These are phyloP conservation scores for Trebouxiophyceae sp. DNA, from an alignment of 163 green algal species.

Conservation along the genomic window DNA sequence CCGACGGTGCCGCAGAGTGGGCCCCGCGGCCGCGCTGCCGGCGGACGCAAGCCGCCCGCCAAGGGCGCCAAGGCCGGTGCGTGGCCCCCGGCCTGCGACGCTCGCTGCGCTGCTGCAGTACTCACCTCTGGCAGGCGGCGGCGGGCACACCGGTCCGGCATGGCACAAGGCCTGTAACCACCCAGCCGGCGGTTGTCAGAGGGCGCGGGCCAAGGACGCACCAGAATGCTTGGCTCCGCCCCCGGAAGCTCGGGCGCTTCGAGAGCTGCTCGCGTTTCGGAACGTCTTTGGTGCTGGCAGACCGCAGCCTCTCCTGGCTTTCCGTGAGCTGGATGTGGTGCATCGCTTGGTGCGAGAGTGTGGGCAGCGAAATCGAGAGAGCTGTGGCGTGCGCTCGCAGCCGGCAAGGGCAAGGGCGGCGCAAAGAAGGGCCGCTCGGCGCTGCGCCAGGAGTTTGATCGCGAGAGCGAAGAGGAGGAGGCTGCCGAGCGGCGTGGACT, in stretches of 20 bases:
- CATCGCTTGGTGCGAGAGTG: neutral
- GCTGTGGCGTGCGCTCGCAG: too few relatives aligned
- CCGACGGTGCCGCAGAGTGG: neutral
- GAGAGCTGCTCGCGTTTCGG: too few relatives aligned
- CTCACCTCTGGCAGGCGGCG: too few relatives aligned
- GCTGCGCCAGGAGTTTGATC: conserved; percentile 3
- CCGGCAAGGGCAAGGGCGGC: neutral
- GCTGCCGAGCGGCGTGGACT: neutral
- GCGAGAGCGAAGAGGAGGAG: conserved; percentile 2
- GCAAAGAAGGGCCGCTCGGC: neutral
- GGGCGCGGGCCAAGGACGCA: neutral
- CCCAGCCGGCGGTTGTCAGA: neutral
- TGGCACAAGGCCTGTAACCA: neutral
- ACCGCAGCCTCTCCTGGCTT: neutral
- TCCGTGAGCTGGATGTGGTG: neutral
- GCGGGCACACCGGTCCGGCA: neutral
- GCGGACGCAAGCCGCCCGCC: neutral
- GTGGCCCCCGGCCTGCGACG: neutral
- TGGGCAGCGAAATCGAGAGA: too few relatives aligned
- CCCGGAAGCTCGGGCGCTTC: too few relatives aligned
- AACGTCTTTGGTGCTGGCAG: too few relatives aligned
- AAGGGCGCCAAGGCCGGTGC: neutral
- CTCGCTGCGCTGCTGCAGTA: too few relatives aligned
- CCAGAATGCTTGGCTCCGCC: neutral
- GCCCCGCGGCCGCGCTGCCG: too few relatives aligned